Conservation (phyloP, 139 green algal species). For the Tetraselmis striata region DNA sequence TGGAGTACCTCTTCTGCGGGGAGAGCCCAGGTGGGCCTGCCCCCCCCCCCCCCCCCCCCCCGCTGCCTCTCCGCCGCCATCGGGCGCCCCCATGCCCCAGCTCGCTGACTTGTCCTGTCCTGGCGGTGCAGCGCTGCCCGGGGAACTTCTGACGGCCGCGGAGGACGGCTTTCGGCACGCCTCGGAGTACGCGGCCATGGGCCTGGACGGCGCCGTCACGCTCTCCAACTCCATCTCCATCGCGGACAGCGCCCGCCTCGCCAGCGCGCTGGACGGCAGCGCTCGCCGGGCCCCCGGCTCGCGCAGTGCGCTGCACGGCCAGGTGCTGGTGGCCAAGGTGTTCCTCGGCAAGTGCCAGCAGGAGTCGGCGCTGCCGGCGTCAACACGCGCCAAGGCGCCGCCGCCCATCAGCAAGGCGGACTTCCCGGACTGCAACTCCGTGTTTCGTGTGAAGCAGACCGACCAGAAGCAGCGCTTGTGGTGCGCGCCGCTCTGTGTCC, state of each 20-base stretch:
- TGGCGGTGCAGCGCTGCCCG: constrained; percentile 17
- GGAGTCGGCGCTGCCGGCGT: constrained; percentile 9
- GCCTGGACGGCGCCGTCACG: constrained; percentile 41
- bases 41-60: no score
- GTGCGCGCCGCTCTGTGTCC: neutral
- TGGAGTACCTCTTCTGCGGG: constrained; percentile 60
- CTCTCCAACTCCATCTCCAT: constrained; percentile 41
- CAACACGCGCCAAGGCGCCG: constrained; percentile 9
- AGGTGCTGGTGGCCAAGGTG: constrained; percentile 47
- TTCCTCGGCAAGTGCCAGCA: constrained; percentile 36
- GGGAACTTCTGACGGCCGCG: constrained; percentile 7
- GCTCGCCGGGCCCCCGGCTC: neutral
- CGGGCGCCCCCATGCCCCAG: neutral
- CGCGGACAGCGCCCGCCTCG: constrained; percentile 28
- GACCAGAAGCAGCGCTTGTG: constrained; percentile 52
- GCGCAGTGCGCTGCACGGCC: neutral
- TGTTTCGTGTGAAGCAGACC: constrained; percentile 1
- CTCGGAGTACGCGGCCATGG: constrained; percentile 15
- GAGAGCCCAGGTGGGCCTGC: constrained; percentile 25
- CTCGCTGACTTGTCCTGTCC: neutral
- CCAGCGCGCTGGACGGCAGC: constrained; percentile 3
- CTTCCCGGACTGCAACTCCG: constrained; percentile 5
- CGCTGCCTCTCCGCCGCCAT: no score
- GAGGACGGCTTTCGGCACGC: constrained; percentile 40
- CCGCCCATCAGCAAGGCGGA: neutral